Evolutionary conservation across 139 green algal genomes (phyloP), one percentile per base, ranked within the genome.

Genomic region (Gonium pectorale): DNA sequence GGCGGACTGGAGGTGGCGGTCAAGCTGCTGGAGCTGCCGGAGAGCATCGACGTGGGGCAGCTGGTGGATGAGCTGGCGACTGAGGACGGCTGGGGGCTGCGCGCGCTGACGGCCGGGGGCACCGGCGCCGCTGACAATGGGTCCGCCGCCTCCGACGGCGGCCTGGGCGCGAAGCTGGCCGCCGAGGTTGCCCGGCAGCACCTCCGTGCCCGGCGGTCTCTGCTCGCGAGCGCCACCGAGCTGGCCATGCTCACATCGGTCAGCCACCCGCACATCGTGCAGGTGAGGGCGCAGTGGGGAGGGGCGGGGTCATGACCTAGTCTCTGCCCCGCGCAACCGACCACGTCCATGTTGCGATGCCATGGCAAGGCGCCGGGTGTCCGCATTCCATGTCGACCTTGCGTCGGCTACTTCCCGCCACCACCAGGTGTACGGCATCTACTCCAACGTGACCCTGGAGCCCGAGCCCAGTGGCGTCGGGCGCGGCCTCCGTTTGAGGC

Each of bases 361-460:
- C n/a, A n/a, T n/a, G n/a, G n/a, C n/a, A n/a, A n/a, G n/a, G n/a
- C n/a, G n/a, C n/a, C n/a, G n/a, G n/a, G n/a, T n/a, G n/a, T n/a
- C n/a, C n/a, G n/a, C n/a, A n/a, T n/a, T n/a, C n/a, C n/a, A n/a
- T n/a, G n/a, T n/a, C n/a, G n/a, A n/a, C n/a, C n/a, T n/a, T n/a
- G n/a, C n/a, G n/a, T n/a, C n/a, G 4, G 4, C 21, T 6, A 5
- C 54, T 24, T 21, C 19, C 13, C n/a, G 9, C 54, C 27, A 6
- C 26, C 26, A 2, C n/a, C 64, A 80, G 72, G 72, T 80, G 72
- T 80, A 80, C 72, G 72, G 72, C 72, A 33, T 63, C 5, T 80
- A 67, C 35, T 38, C 51, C 26, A 66, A 80, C 33, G 72, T 80
- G 33, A 33, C 52, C 7, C 33, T 80, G 51, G 72, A 67, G 72